These are phyloP conservation scores for Endocladia muricata DNA, from an alignment of 31 red algal species.

Conservation along the genomic window DNA sequence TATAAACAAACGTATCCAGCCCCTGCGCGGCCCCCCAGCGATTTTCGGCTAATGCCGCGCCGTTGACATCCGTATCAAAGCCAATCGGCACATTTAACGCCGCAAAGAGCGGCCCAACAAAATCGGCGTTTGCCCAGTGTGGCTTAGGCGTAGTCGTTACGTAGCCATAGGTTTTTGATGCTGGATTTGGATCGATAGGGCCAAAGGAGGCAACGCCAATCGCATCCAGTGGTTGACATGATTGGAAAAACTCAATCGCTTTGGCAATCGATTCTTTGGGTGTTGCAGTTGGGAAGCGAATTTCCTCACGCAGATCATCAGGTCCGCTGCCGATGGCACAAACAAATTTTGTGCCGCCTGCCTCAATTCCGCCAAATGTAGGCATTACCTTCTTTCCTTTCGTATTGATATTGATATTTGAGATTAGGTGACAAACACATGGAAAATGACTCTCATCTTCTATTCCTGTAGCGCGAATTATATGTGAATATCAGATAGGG, in stretches of 20 bases:
- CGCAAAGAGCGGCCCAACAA: constrained; percentile 59
- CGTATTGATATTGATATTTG: no score
- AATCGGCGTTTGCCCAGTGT: constrained; percentile 48
- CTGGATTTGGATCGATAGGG: constrained; percentile 62
- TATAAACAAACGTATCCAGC: constrained; percentile 72
- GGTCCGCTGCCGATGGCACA: no score
- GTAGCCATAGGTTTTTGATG: constrained; percentile 56
- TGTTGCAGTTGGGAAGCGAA: no score
- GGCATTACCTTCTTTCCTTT: no score
- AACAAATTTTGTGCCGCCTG: no score
- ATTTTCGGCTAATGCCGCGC: constrained; percentile 89
- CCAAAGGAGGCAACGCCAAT: constrained; percentile 95
- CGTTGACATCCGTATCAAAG: constrained; percentile 98
- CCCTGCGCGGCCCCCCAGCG: constrained; percentile 49
- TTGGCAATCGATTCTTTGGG: constrained; percentile 57
- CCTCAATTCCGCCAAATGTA: no score
- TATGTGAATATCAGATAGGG: no score
- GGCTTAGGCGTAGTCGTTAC: constrained; percentile 78
- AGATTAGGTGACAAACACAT: no score
- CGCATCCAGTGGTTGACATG: constrained; percentile 37
- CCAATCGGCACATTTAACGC: constrained; percentile 66
- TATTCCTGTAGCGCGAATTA: no score
- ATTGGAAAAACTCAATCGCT: constrained; percentile 55
- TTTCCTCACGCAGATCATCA: no score
- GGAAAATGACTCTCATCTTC: no score